These are phyloP conservation scores for Ulota crispa DNA, from an alignment of 225 moss, liverwort and hornwort genomes.

Conservation along the genomic window DNA sequence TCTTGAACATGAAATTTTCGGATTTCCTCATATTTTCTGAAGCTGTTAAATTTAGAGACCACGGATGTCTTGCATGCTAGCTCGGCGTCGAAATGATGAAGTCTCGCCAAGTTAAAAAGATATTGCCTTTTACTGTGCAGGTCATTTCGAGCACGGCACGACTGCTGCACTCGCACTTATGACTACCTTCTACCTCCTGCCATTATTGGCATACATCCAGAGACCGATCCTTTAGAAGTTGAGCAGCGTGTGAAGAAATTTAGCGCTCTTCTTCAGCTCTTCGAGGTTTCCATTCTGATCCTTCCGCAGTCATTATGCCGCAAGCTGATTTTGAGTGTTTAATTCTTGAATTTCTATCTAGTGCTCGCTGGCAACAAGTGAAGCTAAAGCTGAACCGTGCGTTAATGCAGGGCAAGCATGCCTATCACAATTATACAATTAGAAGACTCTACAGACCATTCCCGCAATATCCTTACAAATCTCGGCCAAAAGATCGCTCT, in stretches of 20 bases:
- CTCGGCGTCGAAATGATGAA: slow-evolving; percentile 14
- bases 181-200: slow-evolving; percentile 85
- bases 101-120: background rate
- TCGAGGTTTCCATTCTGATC: slow-evolving; percentile 53
- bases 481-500: slow-evolving; percentile 30
- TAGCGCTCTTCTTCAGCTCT: slow-evolving; percentile 62
- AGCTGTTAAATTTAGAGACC: background rate
- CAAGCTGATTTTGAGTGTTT: background rate
- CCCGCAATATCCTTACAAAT: slow-evolving; percentile 42
- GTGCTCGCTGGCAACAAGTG: slow-evolving; percentile 17
- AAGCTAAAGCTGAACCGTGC: slow-evolving; percentile 20
- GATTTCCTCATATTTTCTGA: slow-evolving; percentile 3
- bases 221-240: slow-evolving; percentile 40
- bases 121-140: slow-evolving; percentile 38
- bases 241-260: slow-evolving; percentile 58
- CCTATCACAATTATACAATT: slow-evolving; percentile 90
- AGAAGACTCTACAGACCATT: slow-evolving; percentile 73
- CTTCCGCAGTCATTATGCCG: slow-evolving; percentile 15
- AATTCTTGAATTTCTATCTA: slow-evolving; percentile 3
- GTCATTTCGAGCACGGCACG: slow-evolving; percentile 89
- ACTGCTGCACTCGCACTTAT: slow-evolving; percentile 82
- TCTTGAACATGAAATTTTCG: background rate
- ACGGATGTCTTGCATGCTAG: background rate
- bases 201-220: slow-evolving; percentile 53
- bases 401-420: slow-evolving; percentile 74